These are phyloP conservation scores for Allium fistulosum DNA, from an alignment of 106 monocot species.

Conservation along the genomic window DNA sequence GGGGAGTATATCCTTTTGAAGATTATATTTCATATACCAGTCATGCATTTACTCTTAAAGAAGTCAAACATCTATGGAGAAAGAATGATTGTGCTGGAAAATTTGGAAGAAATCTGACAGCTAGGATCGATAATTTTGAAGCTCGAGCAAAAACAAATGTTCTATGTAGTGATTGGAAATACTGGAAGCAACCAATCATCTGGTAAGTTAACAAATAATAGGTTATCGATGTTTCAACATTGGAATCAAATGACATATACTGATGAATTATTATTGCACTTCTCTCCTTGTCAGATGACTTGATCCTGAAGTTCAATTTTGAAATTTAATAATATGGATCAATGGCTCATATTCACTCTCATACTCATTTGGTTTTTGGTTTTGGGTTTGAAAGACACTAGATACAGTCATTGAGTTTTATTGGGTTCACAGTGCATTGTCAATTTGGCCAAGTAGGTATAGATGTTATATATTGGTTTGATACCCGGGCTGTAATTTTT, in stretches of 20 bases:
- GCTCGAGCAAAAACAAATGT: slow-evolving; percentile 71
- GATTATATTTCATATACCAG: slow-evolving; percentile 81
- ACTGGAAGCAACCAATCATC: slow-evolving; percentile 88
- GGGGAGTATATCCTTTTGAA: slow-evolving; percentile 80
- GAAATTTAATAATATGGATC: too few relatives aligned
- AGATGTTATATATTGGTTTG: too few relatives aligned
- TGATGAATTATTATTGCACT: too few relatives aligned
- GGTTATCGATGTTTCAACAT: not conserved
- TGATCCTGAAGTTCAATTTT: too few relatives aligned
- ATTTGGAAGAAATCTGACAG: slow-evolving; percentile 43
- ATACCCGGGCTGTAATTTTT: too few relatives aligned
- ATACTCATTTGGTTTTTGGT: too few relatives aligned
- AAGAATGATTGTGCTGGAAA: slow-evolving; percentile 68
- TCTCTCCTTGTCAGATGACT: too few relatives aligned
- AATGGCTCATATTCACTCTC: too few relatives aligned
- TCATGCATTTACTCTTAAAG: slow-evolving; percentile 64
- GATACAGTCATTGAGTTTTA: too few relatives aligned
- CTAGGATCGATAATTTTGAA: slow-evolving; percentile 79
- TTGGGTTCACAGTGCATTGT: too few relatives aligned
- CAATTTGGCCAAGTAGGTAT: too few relatives aligned
- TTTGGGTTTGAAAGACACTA: too few relatives aligned
- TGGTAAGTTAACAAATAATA: slow-evolving; percentile 38
- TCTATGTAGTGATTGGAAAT: slow-evolving; percentile 76
- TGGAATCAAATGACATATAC: not conserved
- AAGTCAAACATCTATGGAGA: slow-evolving; percentile 95